Evolutionary conservation across 2,329 filamentous ascomycete genomes (phyloP).

Genomic region (Chalaropsis ovoidea): DNA sequence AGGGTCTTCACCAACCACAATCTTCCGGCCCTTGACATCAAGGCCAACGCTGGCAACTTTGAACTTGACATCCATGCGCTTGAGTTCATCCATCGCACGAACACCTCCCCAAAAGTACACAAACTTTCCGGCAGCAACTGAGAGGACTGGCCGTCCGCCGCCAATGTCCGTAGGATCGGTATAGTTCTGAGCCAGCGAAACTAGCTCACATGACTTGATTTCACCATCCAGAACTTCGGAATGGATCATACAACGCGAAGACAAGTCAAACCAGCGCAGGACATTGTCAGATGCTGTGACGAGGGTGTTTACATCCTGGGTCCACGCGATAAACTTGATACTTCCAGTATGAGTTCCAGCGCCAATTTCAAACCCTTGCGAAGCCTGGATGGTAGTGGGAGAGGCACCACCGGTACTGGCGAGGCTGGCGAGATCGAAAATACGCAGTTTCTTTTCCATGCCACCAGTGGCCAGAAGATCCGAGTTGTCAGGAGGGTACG

Average conservation of each 20-base stretch:
- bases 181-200: conserved; percentile 50
- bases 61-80: conserved; percentile 68
- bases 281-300: conserved; percentile 89
- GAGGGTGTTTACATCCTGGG: conserved; percentile 73
- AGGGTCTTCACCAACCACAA: conserved; percentile 81
- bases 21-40: conserved; percentile 67
- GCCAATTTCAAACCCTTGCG: conserved; percentile 75
- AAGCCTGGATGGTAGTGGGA: conserved; percentile 40
- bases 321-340: conserved; percentile 97
- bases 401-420: conserved; percentile 31
- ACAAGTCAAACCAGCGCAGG: conserved; percentile 88
- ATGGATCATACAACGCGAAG: conserved; percentile 61
- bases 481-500: conserved; percentile 71
- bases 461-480: conserved; percentile 89
- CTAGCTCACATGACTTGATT: conserved; percentile 88
- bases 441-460: conserved; percentile 89
- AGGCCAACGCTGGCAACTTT: conserved; percentile 86
- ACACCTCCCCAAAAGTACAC: conserved; percentile 83
- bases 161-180: conserved; percentile 53
- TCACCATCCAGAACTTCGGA: conserved; percentile 71
- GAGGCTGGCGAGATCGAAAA: conserved; percentile 71
- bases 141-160: conserved; percentile 61
- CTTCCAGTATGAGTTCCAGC: conserved; percentile 70
- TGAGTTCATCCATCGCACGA: conserved; percentile 60
- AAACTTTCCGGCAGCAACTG: conserved; percentile 86